Percentiles rank a stretch among this genome's conserved stretches.
phyloP scores from a whole-genome alignment of 192 early-diverging fungal genomes.

The Coemansia sp. region DNA sequence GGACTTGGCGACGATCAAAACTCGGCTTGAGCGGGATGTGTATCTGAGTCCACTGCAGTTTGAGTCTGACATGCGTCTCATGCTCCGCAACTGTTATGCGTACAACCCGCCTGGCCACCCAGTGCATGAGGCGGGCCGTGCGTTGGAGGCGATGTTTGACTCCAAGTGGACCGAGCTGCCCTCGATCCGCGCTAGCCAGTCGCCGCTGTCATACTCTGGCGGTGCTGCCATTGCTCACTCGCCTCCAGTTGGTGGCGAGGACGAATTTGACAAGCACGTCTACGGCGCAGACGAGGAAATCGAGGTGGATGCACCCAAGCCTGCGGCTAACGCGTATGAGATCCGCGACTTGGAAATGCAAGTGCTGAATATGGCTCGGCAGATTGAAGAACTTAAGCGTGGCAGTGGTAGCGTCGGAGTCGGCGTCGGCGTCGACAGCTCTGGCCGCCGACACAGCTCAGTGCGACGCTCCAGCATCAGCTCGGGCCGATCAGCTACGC shows the following conservation, averaged over 20 bases:
- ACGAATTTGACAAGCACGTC: slow-evolving; percentile 51
- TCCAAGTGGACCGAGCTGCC: slow-evolving; percentile 66
- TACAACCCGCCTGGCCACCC: slow-evolving; percentile 71
- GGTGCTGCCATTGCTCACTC: slow-evolving; percentile 36
- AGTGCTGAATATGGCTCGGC: slow-evolving; percentile 47
- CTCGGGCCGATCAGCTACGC: slow-evolving; percentile 42
- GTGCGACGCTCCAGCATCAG: slow-evolving; percentile 47
- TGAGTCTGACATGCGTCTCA: slow-evolving; percentile 71
- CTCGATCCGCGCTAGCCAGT: slow-evolving; percentile 22
- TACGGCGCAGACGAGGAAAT: slow-evolving; percentile 46
- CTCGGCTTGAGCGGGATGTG: slow-evolving; percentile 62
- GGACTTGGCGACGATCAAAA: slow-evolving; percentile 78
- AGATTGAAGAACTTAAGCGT: slow-evolving; percentile 50
- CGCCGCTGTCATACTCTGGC: slow-evolving; percentile 22
- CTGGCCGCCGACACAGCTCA: slow-evolving; percentile 35
- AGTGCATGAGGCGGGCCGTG: slow-evolving; percentile 67
- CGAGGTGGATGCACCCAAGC: slow-evolving; percentile 36
- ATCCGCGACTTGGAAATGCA: slow-evolving; percentile 52
- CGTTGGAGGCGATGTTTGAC: slow-evolving; percentile 77
- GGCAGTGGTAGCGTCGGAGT: not conserved
- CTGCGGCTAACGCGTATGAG: slow-evolving; percentile 33
- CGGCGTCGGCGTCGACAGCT: no score
- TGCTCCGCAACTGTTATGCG: slow-evolving; percentile 81
- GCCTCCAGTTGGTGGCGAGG: slow-evolving; percentile 44
- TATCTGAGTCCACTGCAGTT: slow-evolving; percentile 68